Evolutionary conservation across 1,284 basidiomycete genomes (phyloP).

Genomic region (Trametes sp.): DNA sequence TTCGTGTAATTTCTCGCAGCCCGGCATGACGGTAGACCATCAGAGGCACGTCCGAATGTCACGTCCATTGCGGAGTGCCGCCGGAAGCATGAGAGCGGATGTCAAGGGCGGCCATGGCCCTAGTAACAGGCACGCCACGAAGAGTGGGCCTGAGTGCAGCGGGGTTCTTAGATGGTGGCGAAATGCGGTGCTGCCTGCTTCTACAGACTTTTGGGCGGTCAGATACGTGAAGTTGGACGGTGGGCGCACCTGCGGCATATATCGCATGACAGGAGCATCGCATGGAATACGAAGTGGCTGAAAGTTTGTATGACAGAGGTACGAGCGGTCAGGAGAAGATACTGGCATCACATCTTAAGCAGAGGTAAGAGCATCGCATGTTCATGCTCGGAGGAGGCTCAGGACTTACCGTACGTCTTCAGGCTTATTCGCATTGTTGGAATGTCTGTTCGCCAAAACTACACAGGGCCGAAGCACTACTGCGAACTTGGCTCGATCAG

Average conservation of each 20-base stretch:
- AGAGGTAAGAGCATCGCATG: no score
- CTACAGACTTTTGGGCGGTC: neutral
- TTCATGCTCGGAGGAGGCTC: no score
- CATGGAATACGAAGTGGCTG: neutral
- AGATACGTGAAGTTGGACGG: neutral
- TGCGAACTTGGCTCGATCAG: neutral
- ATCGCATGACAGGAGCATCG: neutral
- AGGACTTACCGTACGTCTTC: no score
- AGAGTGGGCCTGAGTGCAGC: neutral
- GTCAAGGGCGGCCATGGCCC: neutral
- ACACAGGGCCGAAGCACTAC: neutral
- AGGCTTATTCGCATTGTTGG: no score
- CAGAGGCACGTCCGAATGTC: constrained; percentile 8
- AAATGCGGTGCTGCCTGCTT: neutral
- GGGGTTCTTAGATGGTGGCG: neutral
- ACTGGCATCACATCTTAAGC: neutral
- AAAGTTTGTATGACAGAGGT: neutral
- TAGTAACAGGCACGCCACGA: constrained; percentile 5
- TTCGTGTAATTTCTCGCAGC: constrained; percentile 4
- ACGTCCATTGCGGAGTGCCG: constrained; percentile 11
- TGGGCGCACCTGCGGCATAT: neutral
- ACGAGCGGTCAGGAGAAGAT: neutral
- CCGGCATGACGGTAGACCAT: constrained; percentile 5
- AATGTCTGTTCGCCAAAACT: no score
- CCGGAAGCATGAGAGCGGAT: constrained; percentile 14